Conservation (phyloP, 192 early-diverging fungal genomes). For the Backusella sp. region DNA sequence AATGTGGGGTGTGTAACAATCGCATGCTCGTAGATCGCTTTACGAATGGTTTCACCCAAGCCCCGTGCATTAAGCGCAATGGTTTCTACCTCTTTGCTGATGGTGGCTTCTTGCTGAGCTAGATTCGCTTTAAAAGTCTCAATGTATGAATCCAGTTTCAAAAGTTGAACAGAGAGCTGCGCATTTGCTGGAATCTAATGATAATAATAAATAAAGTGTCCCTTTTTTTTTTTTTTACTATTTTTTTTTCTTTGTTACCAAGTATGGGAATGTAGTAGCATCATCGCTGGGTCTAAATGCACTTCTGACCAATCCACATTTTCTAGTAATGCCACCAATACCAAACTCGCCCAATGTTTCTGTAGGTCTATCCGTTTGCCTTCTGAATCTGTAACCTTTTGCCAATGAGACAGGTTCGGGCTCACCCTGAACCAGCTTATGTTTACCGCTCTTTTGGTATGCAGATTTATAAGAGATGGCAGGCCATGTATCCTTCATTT, state of each 20-base stretch:
- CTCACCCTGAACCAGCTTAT: not conserved
- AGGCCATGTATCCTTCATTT: conserved; percentile 48
- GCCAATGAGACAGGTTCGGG: conserved; percentile 26
- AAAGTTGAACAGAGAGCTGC: conserved; percentile 17
- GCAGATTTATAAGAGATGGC: not conserved
- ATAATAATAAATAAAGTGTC: not conserved
- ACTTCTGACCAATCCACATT: conserved; percentile 43
- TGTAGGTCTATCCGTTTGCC: conserved; percentile 37
- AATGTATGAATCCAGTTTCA: conserved; percentile 8
- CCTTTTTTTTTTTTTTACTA: not conserved
- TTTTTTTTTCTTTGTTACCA: conserved; percentile 28
- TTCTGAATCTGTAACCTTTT: conserved; percentile 42
- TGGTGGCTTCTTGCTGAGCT: not conserved
- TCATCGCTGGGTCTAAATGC: conserved; percentile 63
- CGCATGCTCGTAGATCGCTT: conserved; percentile 51
- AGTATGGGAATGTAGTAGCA: conserved; percentile 53
- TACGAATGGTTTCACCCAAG: conserved; percentile 35
- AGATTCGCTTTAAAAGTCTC: not conserved
- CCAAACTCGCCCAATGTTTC: conserved; percentile 49
- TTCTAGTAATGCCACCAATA: conserved; percentile 34
- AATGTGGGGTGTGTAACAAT: conserved; percentile 48
- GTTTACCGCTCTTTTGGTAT: not conserved
- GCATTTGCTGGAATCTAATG: conserved; percentile 56
- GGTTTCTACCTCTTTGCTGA: not conserved
- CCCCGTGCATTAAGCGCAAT: conserved; percentile 12